Evolutionary conservation across 176 grass and related monocot genomes (phyloP).

Genomic region (Avena sativa): DNA sequence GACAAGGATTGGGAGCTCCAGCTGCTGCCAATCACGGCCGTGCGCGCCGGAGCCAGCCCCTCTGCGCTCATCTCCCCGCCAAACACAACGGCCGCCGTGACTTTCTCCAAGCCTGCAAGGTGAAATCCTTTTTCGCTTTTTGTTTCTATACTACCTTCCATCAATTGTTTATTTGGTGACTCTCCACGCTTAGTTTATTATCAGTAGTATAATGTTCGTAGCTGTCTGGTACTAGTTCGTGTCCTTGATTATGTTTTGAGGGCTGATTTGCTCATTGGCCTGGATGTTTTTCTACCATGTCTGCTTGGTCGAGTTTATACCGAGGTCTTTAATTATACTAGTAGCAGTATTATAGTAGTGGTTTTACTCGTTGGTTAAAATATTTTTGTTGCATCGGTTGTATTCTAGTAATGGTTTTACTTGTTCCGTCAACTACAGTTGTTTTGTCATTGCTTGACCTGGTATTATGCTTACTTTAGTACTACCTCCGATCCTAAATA

Average conservation of each 20-base stretch:
- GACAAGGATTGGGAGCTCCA: slow-evolving; percentile 94
- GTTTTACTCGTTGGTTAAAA: not conserved
- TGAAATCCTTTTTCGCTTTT: not conserved
- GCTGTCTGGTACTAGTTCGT: slow-evolving; percentile 19
- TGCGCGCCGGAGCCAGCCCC: slow-evolving; percentile 28
- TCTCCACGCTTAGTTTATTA: not conserved
- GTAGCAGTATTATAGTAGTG: no score
- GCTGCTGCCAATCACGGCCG: slow-evolving; percentile 76
- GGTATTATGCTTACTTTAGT: not conserved
- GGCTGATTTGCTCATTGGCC: not conserved
- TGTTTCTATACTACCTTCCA: slow-evolving; percentile 23
- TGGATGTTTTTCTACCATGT: not conserved
- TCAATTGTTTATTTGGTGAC: slow-evolving; percentile 12
- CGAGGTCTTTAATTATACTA: slow-evolving; percentile 23
- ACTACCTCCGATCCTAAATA: no score
- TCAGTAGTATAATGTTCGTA: not conserved
- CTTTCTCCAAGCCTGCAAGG: slow-evolving; percentile 62
- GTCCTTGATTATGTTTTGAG: slow-evolving; percentile 1
- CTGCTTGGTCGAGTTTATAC: slow-evolving; percentile 3
- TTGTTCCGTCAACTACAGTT: not conserved
- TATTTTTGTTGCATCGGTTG: not conserved
- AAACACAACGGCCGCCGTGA: slow-evolving; percentile 1
- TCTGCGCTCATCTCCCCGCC: slow-evolving; percentile 1
- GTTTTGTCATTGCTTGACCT: slow-evolving; percentile 5
- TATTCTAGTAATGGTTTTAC: slow-evolving; percentile 19